A percentile compares a stretch with the other conserved stretches of the same genome.
These are phyloP conservation scores for Phytophthora podocarpi DNA, from an alignment of 352 stramenopile species.

Conservation along the genomic window DNA sequence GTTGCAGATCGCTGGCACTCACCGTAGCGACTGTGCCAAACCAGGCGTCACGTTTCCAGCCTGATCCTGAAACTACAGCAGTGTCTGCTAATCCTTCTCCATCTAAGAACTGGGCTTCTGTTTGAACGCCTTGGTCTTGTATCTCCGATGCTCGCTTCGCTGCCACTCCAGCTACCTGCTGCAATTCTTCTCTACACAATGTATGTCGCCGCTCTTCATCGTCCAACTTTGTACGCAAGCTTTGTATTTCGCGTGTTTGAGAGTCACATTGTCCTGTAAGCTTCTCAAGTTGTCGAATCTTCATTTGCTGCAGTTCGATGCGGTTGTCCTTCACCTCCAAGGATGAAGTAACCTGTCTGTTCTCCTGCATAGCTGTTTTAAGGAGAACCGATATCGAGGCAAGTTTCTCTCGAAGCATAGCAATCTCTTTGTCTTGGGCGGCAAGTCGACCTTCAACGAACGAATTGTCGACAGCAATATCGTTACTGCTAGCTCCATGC, in stretches of 20 bases:
- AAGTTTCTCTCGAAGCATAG: conserved; percentile 76
- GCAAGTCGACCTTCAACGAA: conserved; percentile 70
- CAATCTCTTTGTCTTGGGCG: conserved; percentile 72
- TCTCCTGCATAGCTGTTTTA: conserved; percentile 71
- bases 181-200: conserved; percentile 52
- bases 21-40: conserved; percentile 41
- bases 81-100: conserved; percentile 7
- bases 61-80: conserved; percentile 4
- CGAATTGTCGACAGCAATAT: conserved; percentile 6
- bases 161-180: conserved; percentile 18
- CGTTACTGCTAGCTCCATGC: conserved; percentile 13
- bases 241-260: conserved; percentile 55
- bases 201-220: conserved; percentile 54
- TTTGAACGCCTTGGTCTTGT: conserved; percentile 50
- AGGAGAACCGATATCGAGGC: conserved; percentile 65
- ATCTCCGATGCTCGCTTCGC: conserved; percentile 21
- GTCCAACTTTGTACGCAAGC: conserved; percentile 47
- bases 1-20: conserved; percentile 52
- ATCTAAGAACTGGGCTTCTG: conserved; percentile 41
- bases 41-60: conserved; percentile 27
- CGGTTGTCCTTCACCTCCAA: conserved; percentile 81
- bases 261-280: conserved; percentile 48
- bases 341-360: conserved; percentile 49
- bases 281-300: conserved; percentile 69
- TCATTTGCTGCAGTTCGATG: conserved; percentile 71